Evolutionary conservation across 2,329 filamentous ascomycete genomes (phyloP), one percentile per base, ranked within the genome.

Genomic region (Gnomoniopsis sp.): DNA sequence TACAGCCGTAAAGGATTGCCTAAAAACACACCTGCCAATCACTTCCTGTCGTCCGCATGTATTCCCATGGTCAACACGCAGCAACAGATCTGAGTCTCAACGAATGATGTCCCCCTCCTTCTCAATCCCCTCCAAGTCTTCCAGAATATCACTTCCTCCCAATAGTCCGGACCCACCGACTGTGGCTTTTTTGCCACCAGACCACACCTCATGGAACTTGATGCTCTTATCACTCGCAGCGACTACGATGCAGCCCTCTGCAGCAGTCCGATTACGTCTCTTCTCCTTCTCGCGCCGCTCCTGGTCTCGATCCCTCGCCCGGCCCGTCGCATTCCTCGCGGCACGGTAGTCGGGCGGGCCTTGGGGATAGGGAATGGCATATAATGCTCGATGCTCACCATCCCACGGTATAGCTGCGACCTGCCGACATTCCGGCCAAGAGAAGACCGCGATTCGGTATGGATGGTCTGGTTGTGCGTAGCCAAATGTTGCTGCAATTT

Each of bases 171-270:
- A 78, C 15, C 79, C 78, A 11, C 74, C 72, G 22, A 77, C 72
- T 21, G 79, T 82, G 10, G 77, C 75, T 67, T 83, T 87, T 65
- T 76, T 79, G 44, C 81, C 77, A 2, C 84, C 82, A n/a, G 83
- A 81, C 95, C 93, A 98, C 12, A 99, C 86, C 75, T 98, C 93
- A 72, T 98, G 92, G 68, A 98, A 98, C 70, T 95, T 95, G 72
- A 98, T 89, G 66, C 86, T 96, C 70, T 91, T 88, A 73, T 98
- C 93, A 69, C 92, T 96, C 47, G 91, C 89, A 17, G 93, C 93
- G 55, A 99, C 89, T 19, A 97, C 89, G 65, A 99, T 88, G 70
- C 92, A 96, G 0, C 90, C 91, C 66, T 93, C 90, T 64, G 85
- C 81, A 6, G 79, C 76, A 0, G 83, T 86, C 21, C 85, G 78